Base-by-base conservation (phyloP, 352 stramenopile species). In the Globisporangium apiculatum region DNA sequence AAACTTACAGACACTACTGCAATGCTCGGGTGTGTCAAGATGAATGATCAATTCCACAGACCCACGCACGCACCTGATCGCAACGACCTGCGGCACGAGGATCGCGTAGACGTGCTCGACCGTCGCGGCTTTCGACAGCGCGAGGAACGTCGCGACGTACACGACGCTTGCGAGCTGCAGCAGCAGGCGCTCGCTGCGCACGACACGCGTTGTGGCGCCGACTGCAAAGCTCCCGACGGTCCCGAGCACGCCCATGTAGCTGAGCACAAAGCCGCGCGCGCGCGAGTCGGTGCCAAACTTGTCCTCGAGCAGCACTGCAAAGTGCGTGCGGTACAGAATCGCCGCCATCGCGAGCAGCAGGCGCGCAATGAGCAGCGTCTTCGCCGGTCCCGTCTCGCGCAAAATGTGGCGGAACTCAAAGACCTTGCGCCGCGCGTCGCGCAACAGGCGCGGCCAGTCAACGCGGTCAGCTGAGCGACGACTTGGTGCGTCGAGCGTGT, bases 291-390 rank as follows among this genome's bases (percentile, higher is more conserved):
- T 76, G 14, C 66, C 69, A 38, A 89, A 91, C 63, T 93, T 93
- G 58, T 89, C 83, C 67, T 93, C 80, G 3, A 93, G 65, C 46
- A 93, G 58, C 48, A 79, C 71, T 8, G 79, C 85, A 40, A 93
- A 93, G 51, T 93, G 83, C 10, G 80, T 88, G 43, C 83, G 80
- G 41, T 89, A 89, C 35, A 93, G 55, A 60, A 93, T 86, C 41
- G 76, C 76, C 8, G 80, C 78, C 71, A 87, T 88, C 7, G 83
- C 76, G 55, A 91, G 74, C 61, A 93, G 61, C 43, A 93, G 57
- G 2, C 80, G 80, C 41, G 82, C 83, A 47, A 88, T 41, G 40
- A 93, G 64, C 51, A 93, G 67, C 50, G 72, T 87, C 57, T 89
- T 78, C 10, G 83, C 77, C 24, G 78, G 65, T 3, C 79, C 79